These are phyloP conservation scores for Annulohypoxylon bovei DNA, from an alignment of 495 filamentous ascomycete genomes.

Conservation along the genomic window DNA sequence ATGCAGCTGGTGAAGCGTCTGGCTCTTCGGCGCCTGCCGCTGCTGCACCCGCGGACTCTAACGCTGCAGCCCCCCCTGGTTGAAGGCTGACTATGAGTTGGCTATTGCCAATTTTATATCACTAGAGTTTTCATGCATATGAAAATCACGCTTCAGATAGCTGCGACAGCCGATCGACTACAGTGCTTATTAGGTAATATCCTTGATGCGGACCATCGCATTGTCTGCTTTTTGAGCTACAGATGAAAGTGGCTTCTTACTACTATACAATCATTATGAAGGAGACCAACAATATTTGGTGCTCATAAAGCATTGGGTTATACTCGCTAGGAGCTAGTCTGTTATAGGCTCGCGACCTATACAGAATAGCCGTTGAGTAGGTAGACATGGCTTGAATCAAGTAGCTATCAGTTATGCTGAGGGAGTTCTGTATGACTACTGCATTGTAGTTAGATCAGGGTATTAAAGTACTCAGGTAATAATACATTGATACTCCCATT, in stretches of 20 bases:
- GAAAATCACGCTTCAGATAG: not conserved
- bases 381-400: not conserved
- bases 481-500: not conserved
- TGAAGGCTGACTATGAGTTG: constrained; percentile 3
- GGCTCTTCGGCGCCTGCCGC: constrained; percentile 8
- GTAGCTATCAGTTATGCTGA: not conserved
- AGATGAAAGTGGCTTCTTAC: not conserved
- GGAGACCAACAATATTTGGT: not conserved
- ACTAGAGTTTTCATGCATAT: not conserved
- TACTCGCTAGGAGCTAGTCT: not conserved
- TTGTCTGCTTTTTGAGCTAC: not conserved
- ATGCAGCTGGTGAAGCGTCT: constrained; percentile 18
- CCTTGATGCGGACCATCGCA: not conserved
- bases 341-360: not conserved
- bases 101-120: not conserved
- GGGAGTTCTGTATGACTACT: not conserved
- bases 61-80: constrained; percentile 1
- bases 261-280: not conserved
- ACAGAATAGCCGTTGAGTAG: not conserved
- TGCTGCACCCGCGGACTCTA: constrained; percentile 1
- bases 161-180: not conserved
- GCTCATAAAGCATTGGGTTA: not conserved
- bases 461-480: not conserved
- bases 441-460: not conserved
- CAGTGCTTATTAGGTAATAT: not conserved